phyloP scores from a whole-genome alignment of 192 early-diverging fungal species.

The Martensiomyces pterosporus region DNA sequence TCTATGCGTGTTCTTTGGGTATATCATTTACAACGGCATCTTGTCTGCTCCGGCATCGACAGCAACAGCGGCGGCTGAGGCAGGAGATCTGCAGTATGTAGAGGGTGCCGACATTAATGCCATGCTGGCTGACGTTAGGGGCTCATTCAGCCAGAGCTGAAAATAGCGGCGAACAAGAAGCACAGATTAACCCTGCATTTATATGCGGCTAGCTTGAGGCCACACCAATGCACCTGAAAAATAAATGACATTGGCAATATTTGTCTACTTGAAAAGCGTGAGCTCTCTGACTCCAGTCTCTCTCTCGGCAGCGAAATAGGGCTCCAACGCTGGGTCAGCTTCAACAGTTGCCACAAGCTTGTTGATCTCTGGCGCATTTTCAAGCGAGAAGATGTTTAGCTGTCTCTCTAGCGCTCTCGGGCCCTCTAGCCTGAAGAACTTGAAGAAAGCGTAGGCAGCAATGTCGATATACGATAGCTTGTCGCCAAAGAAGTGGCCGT shows the following conservation, averaged over 20 bases:
- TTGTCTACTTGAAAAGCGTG: constrained; percentile 10
- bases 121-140: no score
- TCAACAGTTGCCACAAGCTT: constrained; percentile 4
- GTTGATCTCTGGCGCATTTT: background rate
- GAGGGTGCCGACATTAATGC: no score
- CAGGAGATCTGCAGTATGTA: no score
- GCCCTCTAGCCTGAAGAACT: constrained; percentile 1
- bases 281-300: no score
- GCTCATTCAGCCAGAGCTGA: no score
- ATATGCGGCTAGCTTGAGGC: background rate
- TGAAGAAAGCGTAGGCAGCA: constrained; percentile 11
- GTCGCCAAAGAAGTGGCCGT: constrained; percentile 49
- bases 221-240: constrained; percentile 1
- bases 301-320: constrained; percentile 1
- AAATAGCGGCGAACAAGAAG: background rate
- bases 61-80: no score
- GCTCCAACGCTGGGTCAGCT: background rate
- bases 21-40: constrained; percentile 35
- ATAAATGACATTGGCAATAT: no score
- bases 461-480: constrained; percentile 44
- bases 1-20: constrained; percentile 31
- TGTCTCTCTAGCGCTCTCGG: constrained; percentile 1
- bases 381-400: background rate
- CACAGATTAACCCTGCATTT: background rate
- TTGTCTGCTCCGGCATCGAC: constrained; percentile 20